Percentiles rank a stretch among this genome's conserved stretches.
Evolutionary conservation across 2,329 filamentous ascomycete species (phyloP).

Genomic region (Fusarium humuli): DNA sequence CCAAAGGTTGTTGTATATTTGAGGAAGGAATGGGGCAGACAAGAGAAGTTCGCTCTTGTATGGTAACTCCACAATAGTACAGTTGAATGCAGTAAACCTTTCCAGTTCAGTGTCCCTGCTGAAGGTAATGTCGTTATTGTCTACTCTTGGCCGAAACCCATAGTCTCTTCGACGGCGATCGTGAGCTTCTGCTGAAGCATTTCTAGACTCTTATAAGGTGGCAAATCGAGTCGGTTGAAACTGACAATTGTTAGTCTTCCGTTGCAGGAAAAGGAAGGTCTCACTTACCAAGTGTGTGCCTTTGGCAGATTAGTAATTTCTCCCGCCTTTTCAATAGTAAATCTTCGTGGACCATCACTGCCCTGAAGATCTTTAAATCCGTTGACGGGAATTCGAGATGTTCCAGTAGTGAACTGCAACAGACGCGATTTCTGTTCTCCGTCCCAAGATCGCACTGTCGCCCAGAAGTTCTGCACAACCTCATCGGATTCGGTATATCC

Average conservation of each 20-base stretch:
- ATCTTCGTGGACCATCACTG: conserved; percentile 92
- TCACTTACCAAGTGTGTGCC: conserved; percentile 92
- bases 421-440: conserved; percentile 97
- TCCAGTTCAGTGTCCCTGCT: conserved; percentile 28
- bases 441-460: conserved; percentile 96
- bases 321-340: conserved; percentile 98
- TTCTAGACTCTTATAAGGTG: conserved; percentile 90
- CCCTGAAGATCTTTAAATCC: conserved; percentile 99
- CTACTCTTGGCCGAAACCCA: conserved; percentile 98
- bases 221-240: conserved; percentile 97
- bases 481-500: conserved; percentile 98
- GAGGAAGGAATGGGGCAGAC: conserved; percentile 37
- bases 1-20: conserved; percentile 45
- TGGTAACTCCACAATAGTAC: conserved; percentile 36
- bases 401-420: conserved; percentile 96
- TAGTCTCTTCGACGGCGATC: conserved; percentile 97
- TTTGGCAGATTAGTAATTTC: conserved; percentile 92
- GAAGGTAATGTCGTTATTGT: conserved; percentile 36
- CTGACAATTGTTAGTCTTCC: conserved; percentile 59
- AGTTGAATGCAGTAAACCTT: conserved; percentile 17
- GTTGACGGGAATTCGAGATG: conserved; percentile 97
- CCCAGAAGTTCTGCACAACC: conserved; percentile 99
- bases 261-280: neutral
- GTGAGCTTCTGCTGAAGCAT: conserved; percentile 89
- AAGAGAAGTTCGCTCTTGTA: conserved; percentile 28